Evolutionary conservation across 2,329 filamentous ascomycete genomes (phyloP), one percentile per base, ranked within the genome.

Genomic region (Akanthomyces muscarius): DNA sequence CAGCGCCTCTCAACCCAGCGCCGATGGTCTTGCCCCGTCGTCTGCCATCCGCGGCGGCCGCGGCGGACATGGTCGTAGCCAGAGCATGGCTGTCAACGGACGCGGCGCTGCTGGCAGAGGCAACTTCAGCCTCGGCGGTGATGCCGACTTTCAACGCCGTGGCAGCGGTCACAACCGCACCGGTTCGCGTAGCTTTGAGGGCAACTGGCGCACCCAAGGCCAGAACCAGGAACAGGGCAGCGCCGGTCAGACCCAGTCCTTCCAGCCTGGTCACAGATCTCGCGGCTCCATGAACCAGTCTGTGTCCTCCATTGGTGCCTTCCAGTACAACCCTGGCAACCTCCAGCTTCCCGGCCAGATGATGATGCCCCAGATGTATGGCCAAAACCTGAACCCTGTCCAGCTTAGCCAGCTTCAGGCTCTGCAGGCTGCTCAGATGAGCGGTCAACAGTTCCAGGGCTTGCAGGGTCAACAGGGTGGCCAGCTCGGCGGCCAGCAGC

Each of bases 121-220:
- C 66, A 48, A 45, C 25, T 61, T 61, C 41, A 61, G 28, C 30
- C 18, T 61, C 6, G 86, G 85, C 56, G 69, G 76, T 42, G 76
- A 76, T 44, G 74, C 73, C 65, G 91, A 95, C 68, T 90, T 92
- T 72, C 83, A 87, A 69, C 89, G 91, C 65, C 90, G 91, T 69
- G 88, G 89, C 69, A 90, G 89, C 48, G 89, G 91, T 63, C 95
- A 99, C 74, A 88, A 86, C 66, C 87, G 95, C 66, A 89, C 88
- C 38, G 86, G 86, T 13, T 99, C 95, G 28, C 88, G 95, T 66
- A 99, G 98, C 78, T 98, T 98, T 72, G 95, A 99, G 69, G 89
- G 93, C 71, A 99, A 99, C 78, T 99, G 95, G 95, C 90, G 95
- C 71, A 96, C 92, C 71, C 93, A 90, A 69, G 72, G 72, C 68